Evolutionary conservation across 345 rosid genomes (phyloP), one percentile per base, ranked within the genome.

Genomic region (Conringia planisiliqua): DNA sequence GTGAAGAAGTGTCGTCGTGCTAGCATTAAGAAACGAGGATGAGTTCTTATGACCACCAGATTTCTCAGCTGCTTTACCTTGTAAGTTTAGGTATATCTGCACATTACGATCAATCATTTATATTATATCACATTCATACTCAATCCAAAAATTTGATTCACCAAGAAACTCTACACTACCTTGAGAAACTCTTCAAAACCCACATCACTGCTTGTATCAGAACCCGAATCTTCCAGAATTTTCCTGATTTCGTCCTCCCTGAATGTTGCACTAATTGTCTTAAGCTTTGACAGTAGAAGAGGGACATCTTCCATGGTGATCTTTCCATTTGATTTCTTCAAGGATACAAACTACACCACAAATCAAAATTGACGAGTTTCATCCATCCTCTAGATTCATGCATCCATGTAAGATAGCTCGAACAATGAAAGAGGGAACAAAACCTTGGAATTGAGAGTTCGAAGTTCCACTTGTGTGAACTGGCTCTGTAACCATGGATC

Each of bases 391-490:
- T 55, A 32, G 20, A 69, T 62, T 48, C 14, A 59, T 17, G 7
- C 10, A 59, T 24, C 4, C 36, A 47, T 64, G 22, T 42, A 33
- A 46, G 9, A 35, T 1, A 33, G 10, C 42, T 56, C 10, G 18
- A 74, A 55, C 43, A 6, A 13, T 64, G 32, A 36, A 36, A 17
- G 20, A 60, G 24, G 24, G 24, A 17, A 12, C 7, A 62, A 72
- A 72, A 91, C 98, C 83, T 88, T 91, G 16, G 97, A 75, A 57
- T 82, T 81, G 64, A 94, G 96, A 82, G 90, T 82, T 14, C 90
- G 96, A 78, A 94, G 96, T 77, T 91, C 97, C 17, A 88, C 90
- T 82, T 94, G 97, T 1, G 91, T 89, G 78, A 91, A 91, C 76
- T 90, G 96, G 74, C 91, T 86, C 80, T 91, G 94, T 39, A 90